These are phyloP conservation scores for Jatropha podagrica DNA, from an alignment of 441 rosid species.

Conservation along the genomic window DNA sequence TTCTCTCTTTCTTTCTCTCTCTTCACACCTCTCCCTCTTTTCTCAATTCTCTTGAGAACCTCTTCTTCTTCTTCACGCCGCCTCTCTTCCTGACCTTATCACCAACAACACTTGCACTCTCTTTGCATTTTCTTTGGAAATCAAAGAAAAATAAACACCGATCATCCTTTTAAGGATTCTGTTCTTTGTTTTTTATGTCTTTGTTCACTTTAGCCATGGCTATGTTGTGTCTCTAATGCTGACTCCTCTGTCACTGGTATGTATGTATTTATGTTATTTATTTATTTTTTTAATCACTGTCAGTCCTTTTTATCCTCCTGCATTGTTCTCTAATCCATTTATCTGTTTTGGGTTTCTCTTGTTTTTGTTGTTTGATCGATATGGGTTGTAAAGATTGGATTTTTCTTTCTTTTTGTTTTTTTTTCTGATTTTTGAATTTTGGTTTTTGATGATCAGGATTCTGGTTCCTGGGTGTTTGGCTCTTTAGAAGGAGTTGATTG, in stretches of 20 bases:
- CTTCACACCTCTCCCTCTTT: background rate
- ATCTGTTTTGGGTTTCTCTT: constrained; percentile 40
- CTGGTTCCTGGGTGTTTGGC: constrained; percentile 30
- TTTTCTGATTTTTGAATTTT: constrained; percentile 1
- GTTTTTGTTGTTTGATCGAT: constrained; percentile 24
- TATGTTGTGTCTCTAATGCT: constrained; percentile 27
- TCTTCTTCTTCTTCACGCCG: constrained; percentile 77
- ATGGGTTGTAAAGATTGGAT: constrained; percentile 25
- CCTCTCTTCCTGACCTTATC: constrained; percentile 48
- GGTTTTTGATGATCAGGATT: constrained; percentile 31
- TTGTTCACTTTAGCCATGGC: constrained; percentile 22
- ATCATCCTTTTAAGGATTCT: constrained; percentile 14
- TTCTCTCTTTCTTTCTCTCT: background rate
- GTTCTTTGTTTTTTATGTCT: background rate
- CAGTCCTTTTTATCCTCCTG: constrained; percentile 17
- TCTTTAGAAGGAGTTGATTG: constrained; percentile 15
- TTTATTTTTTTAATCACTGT: constrained; percentile 8
- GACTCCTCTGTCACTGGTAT: constrained; percentile 35
- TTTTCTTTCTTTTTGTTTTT: constrained; percentile 9
- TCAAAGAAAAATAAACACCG: background rate
- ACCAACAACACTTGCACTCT: constrained; percentile 41
- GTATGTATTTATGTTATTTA: background rate
- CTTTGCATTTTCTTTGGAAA: constrained; percentile 45
- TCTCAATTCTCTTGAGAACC: constrained; percentile 11
- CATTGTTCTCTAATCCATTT: constrained; percentile 34